Evolutionary conservation across 2,329 filamentous ascomycete species (phyloP), one percentile per base, ranked within the genome.

Genomic region (Scedosporium aurantiacum): DNA sequence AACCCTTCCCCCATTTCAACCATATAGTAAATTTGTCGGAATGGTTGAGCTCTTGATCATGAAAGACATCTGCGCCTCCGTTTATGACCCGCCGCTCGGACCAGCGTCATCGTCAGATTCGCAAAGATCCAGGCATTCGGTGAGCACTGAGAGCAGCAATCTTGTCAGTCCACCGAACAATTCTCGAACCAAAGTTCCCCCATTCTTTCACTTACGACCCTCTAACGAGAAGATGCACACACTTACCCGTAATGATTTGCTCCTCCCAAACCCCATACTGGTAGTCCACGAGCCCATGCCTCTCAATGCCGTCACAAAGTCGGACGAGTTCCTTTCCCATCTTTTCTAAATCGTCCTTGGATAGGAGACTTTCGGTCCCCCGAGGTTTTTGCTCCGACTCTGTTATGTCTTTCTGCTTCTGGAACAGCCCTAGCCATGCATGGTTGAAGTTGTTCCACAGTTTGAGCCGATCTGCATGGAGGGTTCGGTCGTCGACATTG

Each of bases 251-350:
- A 67, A 94, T 83, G 67, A 97, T 97, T 70, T 90, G 86, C 70
- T 97, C 92, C 74, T 97, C 94, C 84, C 91, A 95, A 27, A 97
- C 90, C 7, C 94, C 94, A 76, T 96, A 95, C 69, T 97, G 89
- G 72, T 97, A 99, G 75, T 99, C 94, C 10, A 99, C 91, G 57
- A 99, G 77, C n/a, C 94, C 94, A 70, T 95, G 87, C 66, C 88
- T 87, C 73, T 97, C 93, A 64, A 97, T 83, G 58, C 83, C 83
- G 71, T 97, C 91, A 71, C 92, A 96, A 58, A 96, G 79, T 58
- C 86, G 82, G 61, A 96, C 82, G 32, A 99, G 75, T 68, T 96
- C 88, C 61, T 88, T 87, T 12, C 90, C 91, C 82, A 97, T 87
- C 66, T 85, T 86, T 68, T 89, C 85, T 57, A 97, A 79, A 25